These are phyloP conservation scores for Candida ulmi DNA, from an alignment of 805 yeast genomes.

Conservation along the genomic window DNA sequence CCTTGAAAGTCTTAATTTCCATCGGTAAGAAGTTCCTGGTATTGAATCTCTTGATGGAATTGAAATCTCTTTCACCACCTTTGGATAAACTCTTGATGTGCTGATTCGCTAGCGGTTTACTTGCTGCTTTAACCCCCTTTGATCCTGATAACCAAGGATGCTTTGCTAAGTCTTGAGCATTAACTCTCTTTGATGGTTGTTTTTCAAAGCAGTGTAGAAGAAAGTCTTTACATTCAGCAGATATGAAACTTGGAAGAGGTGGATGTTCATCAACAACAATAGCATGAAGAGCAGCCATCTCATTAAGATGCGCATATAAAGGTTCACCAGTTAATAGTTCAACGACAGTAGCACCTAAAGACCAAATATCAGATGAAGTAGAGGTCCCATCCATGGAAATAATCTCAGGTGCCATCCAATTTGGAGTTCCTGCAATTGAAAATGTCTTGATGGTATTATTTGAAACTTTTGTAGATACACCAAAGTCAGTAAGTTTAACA, in stretches of 20 bases:
- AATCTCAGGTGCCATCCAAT: conserved; percentile 99
- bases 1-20: conserved; percentile 14
- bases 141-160: conserved; percentile 53
- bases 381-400: conserved; percentile 81
- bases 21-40: conserved; percentile 18
- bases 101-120: no score
- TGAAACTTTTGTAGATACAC: conserved; percentile 68
- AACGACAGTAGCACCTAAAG: conserved; percentile 89
- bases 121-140: no score
- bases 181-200: conserved; percentile 52
- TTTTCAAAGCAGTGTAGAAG: conserved; percentile 64
- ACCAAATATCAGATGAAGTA: conserved; percentile 88
- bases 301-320: conserved; percentile 72
- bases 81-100: no score
- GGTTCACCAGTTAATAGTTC: conserved; percentile 85
- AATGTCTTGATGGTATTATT: conserved; percentile 43
- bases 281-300: conserved; percentile 79
- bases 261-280: conserved; percentile 74
- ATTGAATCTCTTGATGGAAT: conserved; percentile 15
- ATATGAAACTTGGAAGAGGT: conserved; percentile 51
- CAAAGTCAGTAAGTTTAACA: conserved; percentile 70
- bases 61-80: conserved; percentile 7
- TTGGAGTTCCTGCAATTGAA: conserved; percentile 79
- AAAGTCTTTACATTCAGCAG: conserved; percentile 47
- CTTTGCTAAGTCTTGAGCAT: conserved; percentile 47